Base-by-base conservation (phyloP, 805 yeast genomes). In the Kluyveromyces wickerhamii region DNA sequence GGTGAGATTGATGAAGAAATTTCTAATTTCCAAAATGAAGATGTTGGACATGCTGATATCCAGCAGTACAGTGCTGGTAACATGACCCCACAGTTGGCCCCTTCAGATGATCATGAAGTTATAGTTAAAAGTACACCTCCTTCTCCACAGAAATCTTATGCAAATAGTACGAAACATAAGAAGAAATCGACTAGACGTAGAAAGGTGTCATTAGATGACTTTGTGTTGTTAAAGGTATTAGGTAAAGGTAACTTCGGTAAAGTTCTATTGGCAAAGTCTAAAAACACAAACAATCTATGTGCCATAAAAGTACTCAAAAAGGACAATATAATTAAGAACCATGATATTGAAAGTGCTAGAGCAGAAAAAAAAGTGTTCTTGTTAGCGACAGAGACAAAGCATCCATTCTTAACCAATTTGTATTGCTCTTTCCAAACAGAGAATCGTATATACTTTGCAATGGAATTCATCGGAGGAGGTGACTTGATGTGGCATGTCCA, bases 401-500 rank as follows among this genome's bases (percentile, higher is more conserved):
- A 92, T 65, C 99, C 99, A 27, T 92, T 92, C 62, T 69, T 92
- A 54, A 71, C 92, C 48, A 87, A 87, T 49, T 66, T 92, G 42
- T 89, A 79, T 56, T 92, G 96, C 53, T 88, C 96, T 51, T 92
- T 92, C 72, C 99, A 92, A 63, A 92, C 98, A 0, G 98, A 92
- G 47, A 92, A 94, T 55, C 76, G 98, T 54, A 83, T 92, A 27
- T 92, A 92, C 59, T 92, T 92, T 63, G 98, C 94, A 11, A 92
- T 92, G 99, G 97, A 92, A 59, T 92, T 87, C 54, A 80, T 92
- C 34, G 79, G 94, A 14, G 99, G 98, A 39, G 99, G 99, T 59
- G 99, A 92, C 64, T 71, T 92, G 52, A 92, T 92, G 98, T 88
- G 96, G 94, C 99, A 92, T 58, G 94, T 92, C 50, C 98, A 92